Base-by-base conservation (phyloP, 139 green algal genomes). In the Micractinium conductrix region DNA sequence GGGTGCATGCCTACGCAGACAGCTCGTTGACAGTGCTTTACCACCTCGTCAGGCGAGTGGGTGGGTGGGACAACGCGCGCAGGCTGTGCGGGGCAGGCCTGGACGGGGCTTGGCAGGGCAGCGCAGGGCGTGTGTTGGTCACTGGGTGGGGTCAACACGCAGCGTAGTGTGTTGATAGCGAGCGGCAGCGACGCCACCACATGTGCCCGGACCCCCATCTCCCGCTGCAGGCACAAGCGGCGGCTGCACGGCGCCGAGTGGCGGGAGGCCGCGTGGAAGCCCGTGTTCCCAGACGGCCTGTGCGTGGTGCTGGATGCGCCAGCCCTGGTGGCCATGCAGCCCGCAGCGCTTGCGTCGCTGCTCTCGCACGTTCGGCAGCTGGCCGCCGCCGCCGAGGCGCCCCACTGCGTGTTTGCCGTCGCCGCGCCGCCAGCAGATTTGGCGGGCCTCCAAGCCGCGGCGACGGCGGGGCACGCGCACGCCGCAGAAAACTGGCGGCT, bases 401-500 rank as follows among this genome's bases (percentile, higher is more conserved):
- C 38, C 10, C 21, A 33, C 26, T 82, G 76, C 33, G 6, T 73
- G 24, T 82, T 55, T 55, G 28, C 24, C 12, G 55, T 58, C 14
- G 55, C 38, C 17, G 40, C 55, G 1, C 28, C 76, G 21, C 55
- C 53, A 0, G 26, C 26, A 38, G 76, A 72, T 58, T 12, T 82
- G 1, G 76, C 38, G 12, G 38, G 58, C 7, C 76, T 82, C 28
- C 53, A 55, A 28, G 38, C 26, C 1, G 76, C 76, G 17, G 76
- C 76, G 0, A 28, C 22, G 1, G 40, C 28, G 28, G 55, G 58
- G 2, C 53, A 72, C 22, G 12, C 55, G 4, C 38, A 55, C 16
- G 76, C 76, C 40, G 53, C 76, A 28, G 58, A 72, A 12, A 72
- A 55, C 76, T 82, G 55, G 76, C 26, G 35, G 58, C 50, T 55